Percentiles rank a stretch among this genome's conserved stretches.
phyloP scores from a whole-genome alignment of 257 asterid species.

The Penstemon eatonii region DNA sequence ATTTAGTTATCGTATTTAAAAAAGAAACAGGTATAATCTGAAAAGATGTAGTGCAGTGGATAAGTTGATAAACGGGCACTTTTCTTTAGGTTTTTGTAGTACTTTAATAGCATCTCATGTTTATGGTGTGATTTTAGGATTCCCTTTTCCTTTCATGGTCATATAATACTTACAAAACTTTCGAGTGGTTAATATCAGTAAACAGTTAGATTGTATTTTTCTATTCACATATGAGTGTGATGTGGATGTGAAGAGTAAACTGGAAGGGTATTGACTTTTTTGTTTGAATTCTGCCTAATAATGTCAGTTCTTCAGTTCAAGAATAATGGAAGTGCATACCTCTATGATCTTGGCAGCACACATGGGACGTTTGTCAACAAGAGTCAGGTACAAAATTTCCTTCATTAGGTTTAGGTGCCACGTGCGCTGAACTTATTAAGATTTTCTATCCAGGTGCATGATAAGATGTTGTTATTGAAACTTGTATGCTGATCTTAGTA shows the following conservation, averaged over 20 bases:
- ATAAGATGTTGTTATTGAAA: conserved; percentile 17
- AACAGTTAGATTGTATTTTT: conserved; percentile 3
- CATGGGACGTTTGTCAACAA: conserved; percentile 93
- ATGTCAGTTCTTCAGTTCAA: conserved; percentile 86
- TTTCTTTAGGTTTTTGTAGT: conserved; percentile 6
- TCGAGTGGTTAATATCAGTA: conserved; percentile 7
- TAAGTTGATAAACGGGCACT: conserved; percentile 6
- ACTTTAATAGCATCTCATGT: neutral
- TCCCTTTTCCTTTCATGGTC: neutral
- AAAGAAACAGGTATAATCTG: neutral
- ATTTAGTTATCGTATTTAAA: neutral
- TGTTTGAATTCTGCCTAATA: conserved; percentile 29
- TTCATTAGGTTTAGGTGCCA: conserved; percentile 16
- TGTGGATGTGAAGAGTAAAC: conserved; percentile 14
- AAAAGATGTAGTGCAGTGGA: neutral
- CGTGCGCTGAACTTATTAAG: neutral
- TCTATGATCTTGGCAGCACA: conserved; percentile 92
- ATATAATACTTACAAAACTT: conserved; percentile 6
- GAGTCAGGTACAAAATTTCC: conserved; percentile 58
- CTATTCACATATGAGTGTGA: conserved; percentile 17
- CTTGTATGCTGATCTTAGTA: conserved; percentile 19
- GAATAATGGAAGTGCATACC: conserved; percentile 67
- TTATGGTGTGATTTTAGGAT: conserved; percentile 1
- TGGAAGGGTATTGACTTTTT: neutral
- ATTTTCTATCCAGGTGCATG: neutral